These are phyloP conservation scores for Sphaerulina populicola DNA, from an alignment of 2,329 filamentous ascomycete species.

Conservation along the genomic window DNA sequence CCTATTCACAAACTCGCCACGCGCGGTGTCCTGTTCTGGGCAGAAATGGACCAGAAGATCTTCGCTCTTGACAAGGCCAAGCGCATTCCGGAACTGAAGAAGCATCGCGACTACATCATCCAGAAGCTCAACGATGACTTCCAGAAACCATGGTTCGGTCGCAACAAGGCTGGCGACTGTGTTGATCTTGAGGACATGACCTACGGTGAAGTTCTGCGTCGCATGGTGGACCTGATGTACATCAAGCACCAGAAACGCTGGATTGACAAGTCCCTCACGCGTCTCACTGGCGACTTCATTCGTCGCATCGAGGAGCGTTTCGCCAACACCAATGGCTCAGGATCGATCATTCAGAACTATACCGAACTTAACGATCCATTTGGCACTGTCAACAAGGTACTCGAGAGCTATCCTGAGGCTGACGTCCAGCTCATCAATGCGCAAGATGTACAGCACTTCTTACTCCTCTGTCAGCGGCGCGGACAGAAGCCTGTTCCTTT, in stretches of 20 bases:
- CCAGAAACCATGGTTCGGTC: conserved; percentile 94
- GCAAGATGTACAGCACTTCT: conserved; percentile 94
- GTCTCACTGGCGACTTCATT: conserved; percentile 88
- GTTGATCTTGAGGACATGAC: conserved; percentile 95
- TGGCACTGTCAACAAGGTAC: conserved; percentile 65
- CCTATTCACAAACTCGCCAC: conserved; percentile 98
- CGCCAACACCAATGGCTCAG: conserved; percentile 59
- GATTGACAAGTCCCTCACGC: conserved; percentile 78
- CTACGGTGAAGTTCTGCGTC: conserved; percentile 75
- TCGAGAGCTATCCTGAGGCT: conserved; percentile 76
- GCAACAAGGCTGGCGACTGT: conserved; percentile 68
- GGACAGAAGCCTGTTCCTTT: conserved; percentile 96
- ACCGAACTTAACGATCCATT: conserved; percentile 79
- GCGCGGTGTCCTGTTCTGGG: conserved; percentile 91
- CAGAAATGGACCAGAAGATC: conserved; percentile 98
- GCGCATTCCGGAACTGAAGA: conserved; percentile 76
- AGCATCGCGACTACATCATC: conserved; percentile 84
- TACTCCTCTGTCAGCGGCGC: conserved; percentile 81
- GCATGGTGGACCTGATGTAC: conserved; percentile 84
- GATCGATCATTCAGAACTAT: conserved; percentile 83
- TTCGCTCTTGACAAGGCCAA: conserved; percentile 95
- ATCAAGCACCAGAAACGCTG: conserved; percentile 83
- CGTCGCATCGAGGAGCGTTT: conserved; percentile 96
- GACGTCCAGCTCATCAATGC: conserved; percentile 91
- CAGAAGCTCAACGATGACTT: conserved; percentile 93